Evolutionary conservation across 345 rosid species (phyloP).

Genomic region (Eucalyptus tenuipes): DNA sequence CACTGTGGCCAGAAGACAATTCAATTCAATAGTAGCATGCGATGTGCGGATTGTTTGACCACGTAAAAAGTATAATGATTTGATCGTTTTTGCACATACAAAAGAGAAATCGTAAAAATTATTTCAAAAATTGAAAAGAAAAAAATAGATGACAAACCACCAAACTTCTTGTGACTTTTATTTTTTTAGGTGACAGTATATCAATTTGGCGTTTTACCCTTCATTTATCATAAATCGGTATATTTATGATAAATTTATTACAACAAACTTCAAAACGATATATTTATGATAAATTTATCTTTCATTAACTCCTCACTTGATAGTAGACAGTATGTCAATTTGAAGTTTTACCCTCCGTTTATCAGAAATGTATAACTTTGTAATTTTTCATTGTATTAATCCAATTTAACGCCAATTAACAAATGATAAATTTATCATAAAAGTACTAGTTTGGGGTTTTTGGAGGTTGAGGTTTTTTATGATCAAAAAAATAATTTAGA

Average conservation of each 20-base stretch:
- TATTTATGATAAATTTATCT: too few species aligned
- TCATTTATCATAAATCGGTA: fast-evolving
- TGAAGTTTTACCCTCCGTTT: too few species aligned
- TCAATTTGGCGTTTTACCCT: fast-evolving
- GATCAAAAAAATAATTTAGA: too few species aligned
- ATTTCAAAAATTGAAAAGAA: background rate
- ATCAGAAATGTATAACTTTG: too few species aligned
- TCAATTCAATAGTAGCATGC: background rate
- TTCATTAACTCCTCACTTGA: fast-evolving
- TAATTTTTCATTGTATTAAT: too few species aligned
- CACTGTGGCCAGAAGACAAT: background rate
- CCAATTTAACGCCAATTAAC: fast-evolving
- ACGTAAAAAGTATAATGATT: background rate
- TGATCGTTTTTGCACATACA: background rate
- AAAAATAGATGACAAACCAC: background rate
- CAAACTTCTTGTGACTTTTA: background rate
- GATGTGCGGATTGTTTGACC: background rate
- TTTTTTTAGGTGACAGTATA: fast-evolving
- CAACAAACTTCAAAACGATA: fast-evolving
- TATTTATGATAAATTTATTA: too few species aligned
- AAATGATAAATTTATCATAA: too few species aligned
- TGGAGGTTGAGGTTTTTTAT: too few species aligned
- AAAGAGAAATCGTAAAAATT: background rate
- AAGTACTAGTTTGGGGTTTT: fast-evolving
- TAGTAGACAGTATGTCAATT: fast-evolving